Conservation (phyloP, 176 grass and related monocot genomes). For the Bromus sterilis region DNA sequence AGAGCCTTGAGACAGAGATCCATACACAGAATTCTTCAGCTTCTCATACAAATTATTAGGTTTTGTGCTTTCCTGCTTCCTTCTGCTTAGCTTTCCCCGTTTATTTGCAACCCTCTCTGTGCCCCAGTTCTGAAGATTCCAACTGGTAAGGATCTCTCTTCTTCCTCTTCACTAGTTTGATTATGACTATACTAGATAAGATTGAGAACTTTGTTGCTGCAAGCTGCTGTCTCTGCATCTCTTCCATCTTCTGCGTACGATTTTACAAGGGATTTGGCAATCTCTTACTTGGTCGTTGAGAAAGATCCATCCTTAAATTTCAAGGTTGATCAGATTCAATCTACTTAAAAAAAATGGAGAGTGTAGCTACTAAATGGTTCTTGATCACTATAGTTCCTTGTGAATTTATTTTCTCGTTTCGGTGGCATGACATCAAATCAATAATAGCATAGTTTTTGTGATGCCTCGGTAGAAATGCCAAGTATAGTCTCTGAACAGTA, state of each 20-base stretch:
- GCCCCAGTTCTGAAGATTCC: not conserved
- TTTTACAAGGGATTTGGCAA: no score
- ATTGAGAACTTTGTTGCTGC: no score
- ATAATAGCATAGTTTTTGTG: not conserved
- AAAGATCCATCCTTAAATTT: no score
- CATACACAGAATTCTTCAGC: not conserved
- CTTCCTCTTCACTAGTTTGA: not conserved
- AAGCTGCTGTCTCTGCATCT: not conserved
- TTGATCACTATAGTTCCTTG: no score
- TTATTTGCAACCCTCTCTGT: constrained; percentile 1
- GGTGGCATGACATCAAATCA: not conserved
- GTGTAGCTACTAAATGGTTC: no score
- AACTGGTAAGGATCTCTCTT: constrained; percentile 15
- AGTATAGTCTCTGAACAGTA: not conserved
- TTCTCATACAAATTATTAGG: not conserved
- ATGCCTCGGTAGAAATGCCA: not conserved
- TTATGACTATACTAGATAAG: not conserved
- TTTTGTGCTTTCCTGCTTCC: not conserved
- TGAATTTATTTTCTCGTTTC: no score
- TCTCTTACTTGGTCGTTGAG: no score
- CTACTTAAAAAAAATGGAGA: no score
- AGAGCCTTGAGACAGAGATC: not conserved
- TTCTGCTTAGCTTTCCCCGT: not conserved
- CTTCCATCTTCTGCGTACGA: no score
- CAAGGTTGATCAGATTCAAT: no score